Evolutionary conservation across 2,329 filamentous ascomycete species (phyloP).

Genomic region (Aureobasidium sp.): DNA sequence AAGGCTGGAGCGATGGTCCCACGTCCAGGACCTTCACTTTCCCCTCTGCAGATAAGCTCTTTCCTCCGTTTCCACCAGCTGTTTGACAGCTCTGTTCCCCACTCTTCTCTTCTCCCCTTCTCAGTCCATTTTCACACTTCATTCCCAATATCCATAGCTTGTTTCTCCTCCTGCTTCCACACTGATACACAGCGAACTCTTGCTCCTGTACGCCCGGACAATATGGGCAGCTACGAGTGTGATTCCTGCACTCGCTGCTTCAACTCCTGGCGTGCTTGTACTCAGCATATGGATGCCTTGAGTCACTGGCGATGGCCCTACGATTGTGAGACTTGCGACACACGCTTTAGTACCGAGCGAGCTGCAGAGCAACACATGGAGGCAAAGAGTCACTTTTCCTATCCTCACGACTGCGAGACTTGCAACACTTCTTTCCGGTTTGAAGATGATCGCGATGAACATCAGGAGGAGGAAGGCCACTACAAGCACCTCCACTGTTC

Average conservation of each 20-base stretch:
- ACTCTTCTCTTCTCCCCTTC: not conserved
- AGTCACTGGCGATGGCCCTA: slow-evolving; percentile 25
- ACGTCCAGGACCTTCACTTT: not conserved
- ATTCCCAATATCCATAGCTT: not conserved
- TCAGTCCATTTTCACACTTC: not conserved
- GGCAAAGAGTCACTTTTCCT: not conserved
- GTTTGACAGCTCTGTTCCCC: not conserved
- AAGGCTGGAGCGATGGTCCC: not conserved
- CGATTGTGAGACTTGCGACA: slow-evolving; percentile 27
- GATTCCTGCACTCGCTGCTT: slow-evolving; percentile 20
- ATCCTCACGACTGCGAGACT: slow-evolving; percentile 17
- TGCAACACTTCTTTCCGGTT: not conserved
- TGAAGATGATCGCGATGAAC: not conserved
- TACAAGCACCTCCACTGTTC: slow-evolving; percentile 26
- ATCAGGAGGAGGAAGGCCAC: slow-evolving; percentile 18
- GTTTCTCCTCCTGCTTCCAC: not conserved
- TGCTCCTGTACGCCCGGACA: not conserved
- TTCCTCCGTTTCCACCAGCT: not conserved
- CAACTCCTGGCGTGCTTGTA: slow-evolving; percentile 15
- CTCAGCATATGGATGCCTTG: slow-evolving; percentile 29
- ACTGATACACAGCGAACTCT: not conserved
- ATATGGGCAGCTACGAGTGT: slow-evolving; percentile 14
- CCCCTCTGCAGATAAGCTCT: not conserved
- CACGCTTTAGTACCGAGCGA: slow-evolving; percentile 19
- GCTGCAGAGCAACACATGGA: slow-evolving; percentile 27